phyloP scores from a whole-genome alignment of 169 alveolate genomes.

The Eimeria maxima region DNA sequence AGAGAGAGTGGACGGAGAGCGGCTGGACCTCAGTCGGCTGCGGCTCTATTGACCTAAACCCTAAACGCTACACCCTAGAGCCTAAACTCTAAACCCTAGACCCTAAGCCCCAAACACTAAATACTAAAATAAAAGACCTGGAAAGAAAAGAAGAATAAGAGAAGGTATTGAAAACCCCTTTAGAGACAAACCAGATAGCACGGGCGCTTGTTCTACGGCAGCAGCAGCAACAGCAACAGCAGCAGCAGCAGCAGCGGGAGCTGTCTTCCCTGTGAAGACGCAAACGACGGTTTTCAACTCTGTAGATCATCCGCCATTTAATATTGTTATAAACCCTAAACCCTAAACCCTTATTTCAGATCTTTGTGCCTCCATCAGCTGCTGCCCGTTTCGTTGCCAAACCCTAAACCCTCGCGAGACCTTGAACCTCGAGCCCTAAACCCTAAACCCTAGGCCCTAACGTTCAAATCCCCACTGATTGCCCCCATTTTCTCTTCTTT shows the following conservation, averaged over 20 bases:
- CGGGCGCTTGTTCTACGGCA: neutral
- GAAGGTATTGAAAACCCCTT: neutral
- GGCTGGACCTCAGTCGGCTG: conserved; percentile 31
- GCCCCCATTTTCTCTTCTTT: neutral
- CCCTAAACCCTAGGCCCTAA: neutral
- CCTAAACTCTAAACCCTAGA: neutral
- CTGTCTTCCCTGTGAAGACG: neutral
- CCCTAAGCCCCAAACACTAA: neutral
- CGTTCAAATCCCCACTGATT: neutral
- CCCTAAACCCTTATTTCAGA: too few relatives aligned
- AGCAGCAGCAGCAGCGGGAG: conserved; percentile 17
- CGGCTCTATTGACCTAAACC: neutral
- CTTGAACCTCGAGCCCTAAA: neutral
- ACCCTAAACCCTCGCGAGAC: neutral
- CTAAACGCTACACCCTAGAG: neutral
- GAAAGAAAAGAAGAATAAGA: too few relatives aligned
- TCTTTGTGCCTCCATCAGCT: neutral
- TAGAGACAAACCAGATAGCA: neutral
- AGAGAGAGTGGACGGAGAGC: neutral
- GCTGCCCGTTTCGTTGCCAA: neutral
- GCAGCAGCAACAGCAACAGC: conserved; percentile 10
- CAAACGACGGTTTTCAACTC: neutral
- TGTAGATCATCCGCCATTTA: neutral
- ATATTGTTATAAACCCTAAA: too few relatives aligned
- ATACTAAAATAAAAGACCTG: neutral